A percentile compares a stretch with the other conserved stretches of the same genome.
Evolutionary conservation across 2,329 filamentous ascomycete genomes (phyloP).

Genomic region (Scopulariopsis brevicaulis): DNA sequence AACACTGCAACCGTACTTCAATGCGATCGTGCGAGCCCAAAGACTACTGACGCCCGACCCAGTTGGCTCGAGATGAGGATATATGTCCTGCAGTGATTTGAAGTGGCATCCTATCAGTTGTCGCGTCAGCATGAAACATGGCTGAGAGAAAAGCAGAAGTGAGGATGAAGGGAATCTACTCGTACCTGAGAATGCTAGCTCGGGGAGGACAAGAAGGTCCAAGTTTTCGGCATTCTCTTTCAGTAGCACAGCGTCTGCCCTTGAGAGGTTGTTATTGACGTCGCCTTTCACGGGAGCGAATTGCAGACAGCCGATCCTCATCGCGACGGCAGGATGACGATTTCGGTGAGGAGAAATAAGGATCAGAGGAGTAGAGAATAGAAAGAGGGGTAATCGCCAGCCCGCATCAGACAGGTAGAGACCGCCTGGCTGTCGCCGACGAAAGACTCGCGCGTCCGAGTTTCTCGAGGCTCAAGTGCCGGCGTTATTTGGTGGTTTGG

Average conservation of each 20-base stretch:
- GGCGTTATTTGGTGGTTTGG: too few relatives aligned
- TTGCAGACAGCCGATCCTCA: conserved; percentile 61
- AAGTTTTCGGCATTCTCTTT: conserved; percentile 30
- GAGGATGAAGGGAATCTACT: not conserved
- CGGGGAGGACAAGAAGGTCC: conserved; percentile 56
- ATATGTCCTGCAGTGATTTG: conserved; percentile 47
- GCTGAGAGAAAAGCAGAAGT: too few relatives aligned
- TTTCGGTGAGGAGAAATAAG: not conserved
- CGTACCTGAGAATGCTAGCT: conserved; percentile 45
- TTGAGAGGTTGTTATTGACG: conserved; percentile 56
- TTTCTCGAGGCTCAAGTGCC: too few relatives aligned
- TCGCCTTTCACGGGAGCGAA: conserved; percentile 62
- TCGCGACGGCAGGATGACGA: conserved; percentile 13
- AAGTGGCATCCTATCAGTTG: conserved; percentile 52
- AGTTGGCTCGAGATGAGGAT: conserved; percentile 51
- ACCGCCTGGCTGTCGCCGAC: too few relatives aligned
- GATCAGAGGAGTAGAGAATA: too few relatives aligned
- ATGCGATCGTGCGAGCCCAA: conserved; percentile 53
- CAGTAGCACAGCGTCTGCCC: conserved; percentile 49
- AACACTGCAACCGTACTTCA: conserved; percentile 48
- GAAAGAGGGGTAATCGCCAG: too few relatives aligned
- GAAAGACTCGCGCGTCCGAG: too few relatives aligned
- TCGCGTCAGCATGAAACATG: not conserved
- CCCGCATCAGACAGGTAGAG: too few relatives aligned
- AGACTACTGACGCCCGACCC: conserved; percentile 47